phyloP scores from a whole-genome alignment of 2,329 filamentous ascomycete species.

The Didymella lethalis region DNA sequence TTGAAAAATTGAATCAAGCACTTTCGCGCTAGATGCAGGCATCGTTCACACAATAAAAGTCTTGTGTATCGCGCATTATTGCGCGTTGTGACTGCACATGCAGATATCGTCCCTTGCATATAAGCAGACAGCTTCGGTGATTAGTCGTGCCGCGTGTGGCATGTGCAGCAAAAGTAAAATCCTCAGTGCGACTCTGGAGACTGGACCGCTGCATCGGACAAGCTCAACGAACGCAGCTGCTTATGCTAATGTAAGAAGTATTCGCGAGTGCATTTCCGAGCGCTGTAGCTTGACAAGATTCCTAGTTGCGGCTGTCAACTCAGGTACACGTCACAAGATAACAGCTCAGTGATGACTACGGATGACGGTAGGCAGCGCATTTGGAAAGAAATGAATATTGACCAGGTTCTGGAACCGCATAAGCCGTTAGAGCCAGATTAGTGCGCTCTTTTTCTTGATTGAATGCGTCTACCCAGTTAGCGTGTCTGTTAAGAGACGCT shows the following conservation, averaged over 20 bases:
- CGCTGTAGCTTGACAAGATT: neutral
- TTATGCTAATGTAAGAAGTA: neutral
- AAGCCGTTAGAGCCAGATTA: slow-evolving; percentile 22
- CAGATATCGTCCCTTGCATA: slow-evolving; percentile 20
- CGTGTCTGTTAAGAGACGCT: slow-evolving; percentile 23
- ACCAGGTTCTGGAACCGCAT: slow-evolving; percentile 24
- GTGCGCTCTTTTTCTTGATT: slow-evolving; percentile 37
- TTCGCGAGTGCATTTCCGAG: neutral
- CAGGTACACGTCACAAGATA: neutral
- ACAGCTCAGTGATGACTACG: slow-evolving; percentile 7
- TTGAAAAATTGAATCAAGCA: neutral
- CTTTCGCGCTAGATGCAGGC: neutral
- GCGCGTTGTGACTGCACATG: slow-evolving; percentile 15
- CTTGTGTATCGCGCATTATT: slow-evolving; percentile 2
- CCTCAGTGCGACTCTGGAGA: slow-evolving; percentile 8
- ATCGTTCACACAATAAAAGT: neutral
- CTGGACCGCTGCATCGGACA: neutral
- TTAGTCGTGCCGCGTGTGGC: slow-evolving; percentile 18
- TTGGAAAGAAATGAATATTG: slow-evolving; percentile 21
- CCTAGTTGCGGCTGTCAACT: neutral
- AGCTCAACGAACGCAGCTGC: neutral
- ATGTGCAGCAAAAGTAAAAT: slow-evolving; percentile 24
- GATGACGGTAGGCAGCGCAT: slow-evolving; percentile 13
- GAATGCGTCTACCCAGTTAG: slow-evolving; percentile 42
- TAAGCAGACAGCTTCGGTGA: slow-evolving; percentile 21